Evolutionary conservation across 2,329 filamentous ascomycete species (phyloP).

Genomic region (Raffaelea arxii): DNA sequence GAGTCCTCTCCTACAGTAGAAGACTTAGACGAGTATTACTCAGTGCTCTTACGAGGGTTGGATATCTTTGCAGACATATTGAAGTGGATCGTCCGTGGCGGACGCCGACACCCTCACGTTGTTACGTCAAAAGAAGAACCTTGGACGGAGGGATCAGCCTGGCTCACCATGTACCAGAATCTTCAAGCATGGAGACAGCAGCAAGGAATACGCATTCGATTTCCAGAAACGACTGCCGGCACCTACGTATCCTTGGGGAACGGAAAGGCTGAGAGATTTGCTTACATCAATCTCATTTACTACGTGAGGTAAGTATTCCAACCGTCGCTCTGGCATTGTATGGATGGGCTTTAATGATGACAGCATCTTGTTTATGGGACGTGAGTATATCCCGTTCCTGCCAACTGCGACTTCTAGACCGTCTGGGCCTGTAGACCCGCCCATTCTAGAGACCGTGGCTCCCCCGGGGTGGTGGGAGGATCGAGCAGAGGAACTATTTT

Average conservation of each 20-base stretch:
- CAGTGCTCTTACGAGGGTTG: conserved; percentile 28
- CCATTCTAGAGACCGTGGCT: not conserved
- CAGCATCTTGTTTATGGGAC: conserved; percentile 30
- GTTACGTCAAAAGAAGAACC: conserved; percentile 27
- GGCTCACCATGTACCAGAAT: conserved; percentile 20
- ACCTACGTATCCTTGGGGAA: conserved; percentile 27
- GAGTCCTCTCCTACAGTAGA: too few species aligned
- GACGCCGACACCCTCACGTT: conserved; percentile 29
- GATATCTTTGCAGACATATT: conserved; percentile 32
- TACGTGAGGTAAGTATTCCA: conserved; percentile 25
- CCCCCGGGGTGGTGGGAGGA: conserved; percentile 22
- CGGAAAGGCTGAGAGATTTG: conserved; percentile 27
- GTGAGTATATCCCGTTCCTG: conserved; percentile 34
- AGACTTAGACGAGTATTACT: conserved; percentile 14
- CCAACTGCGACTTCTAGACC: conserved; percentile 25
- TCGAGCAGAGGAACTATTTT: conserved; percentile 25
- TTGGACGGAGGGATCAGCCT: conserved; percentile 26
- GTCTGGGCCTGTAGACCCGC: conserved; percentile 12
- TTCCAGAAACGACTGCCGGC: conserved; percentile 25
- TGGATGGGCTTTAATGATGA: not conserved
- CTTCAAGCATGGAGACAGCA: conserved; percentile 24
- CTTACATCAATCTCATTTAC: conserved; percentile 32
- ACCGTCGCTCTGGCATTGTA: not conserved
- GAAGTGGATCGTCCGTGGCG: conserved; percentile 31
- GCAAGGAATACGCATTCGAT: conserved; percentile 26